These are phyloP conservation scores for Kwoniella dendrophila DNA, from an alignment of 768 basidiomycete genomes.

Conservation along the genomic window DNA sequence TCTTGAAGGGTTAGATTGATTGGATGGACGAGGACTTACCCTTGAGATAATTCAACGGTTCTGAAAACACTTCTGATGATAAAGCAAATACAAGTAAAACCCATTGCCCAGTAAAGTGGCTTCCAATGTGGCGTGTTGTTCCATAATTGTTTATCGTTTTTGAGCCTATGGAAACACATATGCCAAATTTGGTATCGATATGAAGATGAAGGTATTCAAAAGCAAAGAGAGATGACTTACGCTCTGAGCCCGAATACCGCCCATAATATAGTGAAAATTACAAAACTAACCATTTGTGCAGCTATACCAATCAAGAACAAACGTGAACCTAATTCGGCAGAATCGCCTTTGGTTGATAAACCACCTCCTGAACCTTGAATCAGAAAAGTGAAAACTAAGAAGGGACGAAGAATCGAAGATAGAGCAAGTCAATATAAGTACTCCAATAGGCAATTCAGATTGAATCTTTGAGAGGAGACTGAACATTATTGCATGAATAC, in stretches of 20 bases:
- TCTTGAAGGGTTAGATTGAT: no score
- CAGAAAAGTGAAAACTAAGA: no score
- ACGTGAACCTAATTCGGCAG: conserved; percentile 44
- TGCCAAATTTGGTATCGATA: no score
- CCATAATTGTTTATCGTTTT: conserved; percentile 46
- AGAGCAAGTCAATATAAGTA: no score
- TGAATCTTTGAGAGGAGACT: no score
- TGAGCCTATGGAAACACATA: conserved; percentile 24
- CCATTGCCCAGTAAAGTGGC: conserved; percentile 51
- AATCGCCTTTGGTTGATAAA: conserved; percentile 42
- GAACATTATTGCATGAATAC: no score
- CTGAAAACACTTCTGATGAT: conserved; percentile 53
- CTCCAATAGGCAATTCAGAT: no score
- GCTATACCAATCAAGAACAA: conserved; percentile 56
- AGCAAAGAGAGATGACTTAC: no score
- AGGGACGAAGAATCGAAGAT: no score
- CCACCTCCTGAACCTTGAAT: conserved; percentile 56
- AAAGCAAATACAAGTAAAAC: conserved; percentile 55
- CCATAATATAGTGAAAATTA: conserved; percentile 48
- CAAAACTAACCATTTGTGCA: conserved; percentile 51
- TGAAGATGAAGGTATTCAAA: no score
- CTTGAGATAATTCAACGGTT: conserved; percentile 52
- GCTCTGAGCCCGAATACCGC: conserved; percentile 43
- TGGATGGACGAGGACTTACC: no score
- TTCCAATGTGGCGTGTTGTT: conserved; percentile 48